phyloP scores from a whole-genome alignment of 2,329 filamentous ascomycete genomes.

The Ophiocordyceps camponoti-saundersi region DNA sequence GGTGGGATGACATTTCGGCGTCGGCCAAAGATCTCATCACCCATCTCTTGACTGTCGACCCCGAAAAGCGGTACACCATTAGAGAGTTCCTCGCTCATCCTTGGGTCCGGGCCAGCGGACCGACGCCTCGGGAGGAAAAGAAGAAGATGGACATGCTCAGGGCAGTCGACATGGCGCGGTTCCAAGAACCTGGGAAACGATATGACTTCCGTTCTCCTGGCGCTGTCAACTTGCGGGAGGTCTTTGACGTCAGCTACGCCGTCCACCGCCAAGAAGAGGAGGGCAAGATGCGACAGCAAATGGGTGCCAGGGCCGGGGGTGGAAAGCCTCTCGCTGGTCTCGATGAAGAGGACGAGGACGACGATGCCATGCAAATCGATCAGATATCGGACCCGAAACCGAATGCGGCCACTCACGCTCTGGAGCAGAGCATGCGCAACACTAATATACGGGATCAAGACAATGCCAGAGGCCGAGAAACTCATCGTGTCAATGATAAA shows the following conservation, averaged over 20 bases:
- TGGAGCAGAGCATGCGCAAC: constrained; percentile 79
- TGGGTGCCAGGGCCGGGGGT: constrained; percentile 54
- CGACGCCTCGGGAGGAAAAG: constrained; percentile 41
- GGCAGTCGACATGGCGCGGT: constrained; percentile 38
- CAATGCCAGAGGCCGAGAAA: constrained; percentile 14
- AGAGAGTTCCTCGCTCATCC: constrained; percentile 85
- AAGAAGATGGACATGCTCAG: constrained; percentile 29
- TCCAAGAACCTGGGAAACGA: constrained; percentile 45
- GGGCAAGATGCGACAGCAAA: constrained; percentile 75
- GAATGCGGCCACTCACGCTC: constrained; percentile 40
- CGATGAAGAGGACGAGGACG: constrained; percentile 50
- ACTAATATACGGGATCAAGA: constrained; percentile 49
- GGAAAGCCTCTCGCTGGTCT: constrained; percentile 42
- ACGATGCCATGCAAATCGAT: constrained; percentile 46
- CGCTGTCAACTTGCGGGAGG: constrained; percentile 86
- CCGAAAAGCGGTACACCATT: constrained; percentile 88
- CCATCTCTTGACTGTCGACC: constrained; percentile 85
- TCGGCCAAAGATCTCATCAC: constrained; percentile 86
- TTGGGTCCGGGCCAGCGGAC: constrained; percentile 61
- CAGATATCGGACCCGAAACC: constrained; percentile 27
- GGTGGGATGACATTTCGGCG: constrained; percentile 98
- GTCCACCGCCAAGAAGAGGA: constrained; percentile 96
- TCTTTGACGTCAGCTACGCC: constrained; percentile 96
- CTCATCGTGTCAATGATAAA: constrained; percentile 24
- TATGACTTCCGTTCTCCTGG: constrained; percentile 92